Percentiles rank a stretch among this genome's conserved stretches.
Conservation (phyloP, 2,329 filamentous ascomycete genomes). For the Pseudogymnoascus sp. region DNA sequence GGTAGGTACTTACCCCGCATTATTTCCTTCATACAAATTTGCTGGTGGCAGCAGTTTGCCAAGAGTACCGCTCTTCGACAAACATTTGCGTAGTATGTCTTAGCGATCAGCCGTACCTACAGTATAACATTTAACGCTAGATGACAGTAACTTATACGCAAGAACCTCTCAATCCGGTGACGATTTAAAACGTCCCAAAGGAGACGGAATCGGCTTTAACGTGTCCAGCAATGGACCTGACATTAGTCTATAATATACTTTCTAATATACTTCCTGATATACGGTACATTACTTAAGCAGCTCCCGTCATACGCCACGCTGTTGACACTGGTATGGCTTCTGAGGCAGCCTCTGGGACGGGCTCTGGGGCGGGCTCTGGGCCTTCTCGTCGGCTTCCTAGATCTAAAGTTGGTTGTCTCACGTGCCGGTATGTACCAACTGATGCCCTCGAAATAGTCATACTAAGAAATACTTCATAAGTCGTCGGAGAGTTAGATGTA, state of each 20-base stretch:
- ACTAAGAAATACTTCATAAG: slow-evolving; percentile 21
- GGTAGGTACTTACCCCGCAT: not conserved
- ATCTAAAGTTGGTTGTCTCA: slow-evolving; percentile 37
- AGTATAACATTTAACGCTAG: not conserved
- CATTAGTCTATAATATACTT: not conserved
- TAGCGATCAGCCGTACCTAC: not conserved
- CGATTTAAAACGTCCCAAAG: not conserved
- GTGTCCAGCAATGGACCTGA: not conserved
- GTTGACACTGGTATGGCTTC: not conserved
- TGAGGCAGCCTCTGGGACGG: not conserved
- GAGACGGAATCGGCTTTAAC: not conserved
- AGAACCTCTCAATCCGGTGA: not conserved
- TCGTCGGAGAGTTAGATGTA: slow-evolving; percentile 46
- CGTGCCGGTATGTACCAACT: slow-evolving; percentile 33
- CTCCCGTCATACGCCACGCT: not conserved
- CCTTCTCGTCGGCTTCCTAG: slow-evolving; percentile 14
- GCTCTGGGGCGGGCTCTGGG: not conserved
- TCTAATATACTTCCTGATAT: not conserved
- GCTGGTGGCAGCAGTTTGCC: not conserved
- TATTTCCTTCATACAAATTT: not conserved
- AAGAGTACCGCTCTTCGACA: not conserved
- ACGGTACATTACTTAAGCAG: not conserved
- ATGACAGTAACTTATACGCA: not conserved
- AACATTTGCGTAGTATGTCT: not conserved
- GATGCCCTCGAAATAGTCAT: not conserved